Base-by-base conservation (phyloP, 176 grass and related monocot genomes). In the Paspalum vaginatum region DNA sequence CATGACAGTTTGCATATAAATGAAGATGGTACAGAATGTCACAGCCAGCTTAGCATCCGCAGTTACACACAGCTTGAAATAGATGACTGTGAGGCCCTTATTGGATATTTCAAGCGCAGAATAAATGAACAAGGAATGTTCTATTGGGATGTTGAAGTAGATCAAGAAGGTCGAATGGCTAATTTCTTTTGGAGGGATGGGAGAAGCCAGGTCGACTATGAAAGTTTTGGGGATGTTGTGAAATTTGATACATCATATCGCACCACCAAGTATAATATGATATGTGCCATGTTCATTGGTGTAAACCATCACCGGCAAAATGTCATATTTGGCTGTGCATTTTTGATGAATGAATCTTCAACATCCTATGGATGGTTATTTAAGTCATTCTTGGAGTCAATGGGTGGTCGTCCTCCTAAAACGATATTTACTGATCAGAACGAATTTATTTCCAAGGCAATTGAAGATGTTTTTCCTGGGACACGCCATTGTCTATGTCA, bases 121-220 rank as follows among this genome's bases (percentile, higher is more conserved):
- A 41, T 83, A 47, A 84, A 86, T 82, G 84, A 82, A 65, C 82
- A 92, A 72, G 82, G 75, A 74, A 90, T 95, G 87, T 90, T 95
- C 63, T 92, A 90, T 83, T 92, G 87, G 89, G 89, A 91, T 78
- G 89, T 94, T 48, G 81, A 89, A 85, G 79, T 93, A 76, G 88
- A 97, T 65, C 79, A 79, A 63, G 88, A 97, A 83, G 90, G 88
- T 0, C 72, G 76, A 44, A 86, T 88, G 79, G 71, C 70, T 44
- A 91, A 88, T 86, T 91, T 97, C 52, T 97, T 93, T 65, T 97
- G 87, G 86, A 76, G 85, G 52, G 90, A 97, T 70, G 86, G 88
- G 44, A 90, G 68, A 81, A 92, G 84, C 38, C 74, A 77, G 8
- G 20, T 88, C 66, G 90, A 97, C 79, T 97, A 88, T n/a, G 90